Evolutionary conservation across 1,284 basidiomycete genomes (phyloP), one percentile per base, ranked within the genome.

Genomic region (Leucoagaricus sp.): DNA sequence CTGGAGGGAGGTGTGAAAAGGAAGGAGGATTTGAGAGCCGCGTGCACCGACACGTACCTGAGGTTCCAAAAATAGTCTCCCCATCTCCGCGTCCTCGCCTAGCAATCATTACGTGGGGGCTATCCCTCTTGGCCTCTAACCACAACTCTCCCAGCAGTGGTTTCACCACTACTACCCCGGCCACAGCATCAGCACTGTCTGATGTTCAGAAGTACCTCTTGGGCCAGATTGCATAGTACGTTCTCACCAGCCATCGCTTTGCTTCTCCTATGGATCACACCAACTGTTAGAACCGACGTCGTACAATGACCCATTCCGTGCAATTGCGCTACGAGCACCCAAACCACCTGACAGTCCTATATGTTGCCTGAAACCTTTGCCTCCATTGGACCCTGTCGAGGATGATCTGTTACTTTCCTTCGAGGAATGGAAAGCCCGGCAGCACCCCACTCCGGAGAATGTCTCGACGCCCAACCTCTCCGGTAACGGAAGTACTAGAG

Each of bases 361-460:
- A 50, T 91, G 89, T 69, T 88, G 86, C 64, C 72, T 91, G 55
- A 82, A 79, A 51, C 82, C 85, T 4, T 66, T 78, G 15, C 72
- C 77, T 19, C 74, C 82, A 1, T 62, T 77, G 10, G 80, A 83
- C 55, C 67, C 78, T 4, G 72, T 75, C 34, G 86, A 90, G 53
- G 84, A 85, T 51, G 83, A 84, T 49, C 69, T 85, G 2, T 75
- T 95, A 28, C 81, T 94, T 21, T 89, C 89, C 0, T 96, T 96
- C 66, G 91, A 95, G 65, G 93, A 96, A 60, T 96, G 93, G 94
- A 95, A 94, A 70, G 81, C 82, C 44, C 85, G 86, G 55, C 72
- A 76, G 15, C 61, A 67, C 17, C 65, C 72, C 55, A 55, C 60
- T 47, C 63, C 66, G 15, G 72, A 70, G 26, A 67, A 68, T 44